Evolutionary conservation across 2,329 filamentous ascomycete genomes (phyloP).

Genomic region (Periconia sp.): DNA sequence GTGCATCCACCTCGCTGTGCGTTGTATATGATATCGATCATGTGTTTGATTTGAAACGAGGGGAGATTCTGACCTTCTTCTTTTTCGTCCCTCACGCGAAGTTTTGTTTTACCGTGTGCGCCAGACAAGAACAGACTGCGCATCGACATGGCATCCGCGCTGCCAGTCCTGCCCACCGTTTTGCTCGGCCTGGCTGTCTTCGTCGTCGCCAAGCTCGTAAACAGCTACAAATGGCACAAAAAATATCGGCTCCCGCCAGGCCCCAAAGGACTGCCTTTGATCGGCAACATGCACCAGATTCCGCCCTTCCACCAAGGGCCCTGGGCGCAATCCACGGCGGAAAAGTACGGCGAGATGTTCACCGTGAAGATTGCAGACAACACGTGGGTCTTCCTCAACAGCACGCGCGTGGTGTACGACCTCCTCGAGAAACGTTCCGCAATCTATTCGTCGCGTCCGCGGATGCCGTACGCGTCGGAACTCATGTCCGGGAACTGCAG

Average conservation of each 20-base stretch:
- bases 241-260: conserved; percentile 18
- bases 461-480: conserved; percentile 24
- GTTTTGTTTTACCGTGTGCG: no score
- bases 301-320: conserved; percentile 21
- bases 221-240: conserved; percentile 4
- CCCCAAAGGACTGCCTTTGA: conserved; percentile 14
- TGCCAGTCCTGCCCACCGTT: conserved; percentile 26
- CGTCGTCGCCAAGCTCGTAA: background rate
- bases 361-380: conserved; percentile 16
- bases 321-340: conserved; percentile 17
- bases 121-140: no score
- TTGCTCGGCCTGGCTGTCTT: conserved; percentile 1
- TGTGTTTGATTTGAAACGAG: no score
- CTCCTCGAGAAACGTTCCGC: conserved; percentile 23
- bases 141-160: conserved; percentile 45
- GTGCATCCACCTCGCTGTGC: no score
- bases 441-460: conserved; percentile 23
- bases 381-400: conserved; percentile 27
- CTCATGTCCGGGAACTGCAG: conserved; percentile 35
- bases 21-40: no score
- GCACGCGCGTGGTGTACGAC: conserved; percentile 16
- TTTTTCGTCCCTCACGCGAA: no score
- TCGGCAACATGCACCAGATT: conserved; percentile 23
- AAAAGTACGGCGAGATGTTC: conserved; percentile 28
- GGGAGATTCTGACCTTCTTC: no score